Evolutionary conservation across 345 rosid genomes (phyloP), one percentile per base, ranked within the genome.

Genomic region (Cochlearia excelsa): DNA sequence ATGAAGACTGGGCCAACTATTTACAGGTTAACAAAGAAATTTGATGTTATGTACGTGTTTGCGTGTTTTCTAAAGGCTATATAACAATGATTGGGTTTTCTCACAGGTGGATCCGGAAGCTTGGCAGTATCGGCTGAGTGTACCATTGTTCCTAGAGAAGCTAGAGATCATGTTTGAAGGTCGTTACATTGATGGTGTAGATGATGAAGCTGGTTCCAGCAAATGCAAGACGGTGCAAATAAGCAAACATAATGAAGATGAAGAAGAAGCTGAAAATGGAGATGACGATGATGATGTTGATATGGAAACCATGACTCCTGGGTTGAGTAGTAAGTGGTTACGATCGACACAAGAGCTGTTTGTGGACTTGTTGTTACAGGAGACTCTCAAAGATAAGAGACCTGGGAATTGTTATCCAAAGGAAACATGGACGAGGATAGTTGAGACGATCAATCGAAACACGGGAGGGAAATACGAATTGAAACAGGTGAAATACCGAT

Each of bases 31-130:
- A 9, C 6, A 26, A 1, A 61, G 6, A 38, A 6, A 1, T 10
- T 31, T 67, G 41, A 4, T 33, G 43, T 62, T 57, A 30, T 54
- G 57, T 40, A 23, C 45, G 41, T 30, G 9, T 43, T 44, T 59
- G 4, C 5, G 9, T 28, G n/a, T 59, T 46, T 37, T 29, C 37
- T 54, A 37, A 54, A 30, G 10, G 3, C 47, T 34, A 31, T 10
- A 40, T 53, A 6, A 61, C 38, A 16, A 54, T 61, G 62, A 3
- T 30, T 54, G 49, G 8, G 46, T 1, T 50, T 53, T 61, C 35
- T 74, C 29, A 58, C 53, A 75, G 84, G 75, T 8, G 46, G 67
- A 79, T 55, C 72, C 80, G 35, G 80, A 79, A 51, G 80, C 77
- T 59, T 75, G 70, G 8, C 77, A 61, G 45, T 81, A 67, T 66